Conservation (phyloP, 345 rosid genomes). For the Citrus trifoliata region DNA sequence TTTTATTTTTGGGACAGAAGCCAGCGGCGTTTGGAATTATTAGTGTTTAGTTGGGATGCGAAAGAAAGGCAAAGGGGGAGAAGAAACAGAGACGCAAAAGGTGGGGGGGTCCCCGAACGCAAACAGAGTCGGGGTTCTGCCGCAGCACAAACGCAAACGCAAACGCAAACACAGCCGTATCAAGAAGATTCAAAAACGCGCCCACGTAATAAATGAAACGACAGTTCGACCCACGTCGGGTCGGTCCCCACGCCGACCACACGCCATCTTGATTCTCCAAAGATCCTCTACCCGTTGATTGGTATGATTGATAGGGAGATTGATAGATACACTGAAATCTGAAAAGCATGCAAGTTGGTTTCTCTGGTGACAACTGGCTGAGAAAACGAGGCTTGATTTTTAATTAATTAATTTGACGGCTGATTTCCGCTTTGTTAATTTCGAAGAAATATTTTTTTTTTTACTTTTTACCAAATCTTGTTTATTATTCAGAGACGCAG, state of each 20-base stretch:
- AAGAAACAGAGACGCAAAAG: not conserved
- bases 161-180: not conserved
- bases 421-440: not conserved
- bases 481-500: no score
- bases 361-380: not conserved
- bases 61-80: not conserved
- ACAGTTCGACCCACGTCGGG: not conserved
- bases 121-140: not conserved
- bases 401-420: slow-evolving; percentile 4
- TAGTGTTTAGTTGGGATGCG: not conserved
- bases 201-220: slow-evolving; percentile 19
- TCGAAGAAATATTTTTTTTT: not conserved
- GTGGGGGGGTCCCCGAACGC: not conserved
- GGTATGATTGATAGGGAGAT: not conserved
- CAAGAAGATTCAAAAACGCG: not conserved
- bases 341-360: not conserved
- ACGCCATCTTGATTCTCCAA: not conserved
- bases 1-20: not conserved
- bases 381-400: not conserved
- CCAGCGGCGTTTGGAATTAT: not conserved
- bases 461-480: no score
- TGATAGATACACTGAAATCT: not conserved
- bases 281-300: not conserved
- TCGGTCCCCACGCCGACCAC: not conserved
- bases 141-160: not conserved